Evolutionary conservation across 129 eudicot species (phyloP).

Genomic region (Oenanthe sinensis): DNA sequence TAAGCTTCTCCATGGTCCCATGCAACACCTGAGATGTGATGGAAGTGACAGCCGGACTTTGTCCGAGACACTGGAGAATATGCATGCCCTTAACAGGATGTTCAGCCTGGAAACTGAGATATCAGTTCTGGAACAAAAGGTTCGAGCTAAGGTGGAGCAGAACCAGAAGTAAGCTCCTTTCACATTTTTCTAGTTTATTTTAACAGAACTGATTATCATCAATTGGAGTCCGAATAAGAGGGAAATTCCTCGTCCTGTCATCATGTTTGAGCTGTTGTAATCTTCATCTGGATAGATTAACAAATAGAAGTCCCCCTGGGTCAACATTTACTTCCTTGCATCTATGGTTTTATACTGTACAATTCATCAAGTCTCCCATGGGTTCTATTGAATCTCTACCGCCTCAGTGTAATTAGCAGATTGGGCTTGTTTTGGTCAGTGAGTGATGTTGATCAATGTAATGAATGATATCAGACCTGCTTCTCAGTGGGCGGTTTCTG

Average conservation of each 20-base stretch:
- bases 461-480: not conserved
- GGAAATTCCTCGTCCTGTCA: not conserved
- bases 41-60: slow-evolving; percentile 38
- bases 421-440: not conserved
- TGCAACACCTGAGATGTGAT: slow-evolving; percentile 32
- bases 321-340: not conserved
- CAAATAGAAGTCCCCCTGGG: not conserved
- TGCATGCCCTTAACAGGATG: slow-evolving; percentile 33
- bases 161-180: slow-evolving; percentile 15
- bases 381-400: not conserved
- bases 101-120: slow-evolving; percentile 27
- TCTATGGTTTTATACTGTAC: not conserved
- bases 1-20: slow-evolving; percentile 28
- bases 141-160: slow-evolving; percentile 33
- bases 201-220: slow-evolving; percentile 4
- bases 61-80: slow-evolving; percentile 22
- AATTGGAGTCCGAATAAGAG: slow-evolving; percentile 1
- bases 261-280: not conserved
- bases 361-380: not conserved
- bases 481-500: not conserved
- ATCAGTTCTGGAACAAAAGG: slow-evolving; percentile 33
- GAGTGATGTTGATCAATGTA: not conserved
- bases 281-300: not conserved
- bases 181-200: not conserved
- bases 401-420: not conserved